Base-by-base conservation (phyloP, 2,329 filamentous ascomycete species). In the Paracoccidioides brasiliensis region DNA sequence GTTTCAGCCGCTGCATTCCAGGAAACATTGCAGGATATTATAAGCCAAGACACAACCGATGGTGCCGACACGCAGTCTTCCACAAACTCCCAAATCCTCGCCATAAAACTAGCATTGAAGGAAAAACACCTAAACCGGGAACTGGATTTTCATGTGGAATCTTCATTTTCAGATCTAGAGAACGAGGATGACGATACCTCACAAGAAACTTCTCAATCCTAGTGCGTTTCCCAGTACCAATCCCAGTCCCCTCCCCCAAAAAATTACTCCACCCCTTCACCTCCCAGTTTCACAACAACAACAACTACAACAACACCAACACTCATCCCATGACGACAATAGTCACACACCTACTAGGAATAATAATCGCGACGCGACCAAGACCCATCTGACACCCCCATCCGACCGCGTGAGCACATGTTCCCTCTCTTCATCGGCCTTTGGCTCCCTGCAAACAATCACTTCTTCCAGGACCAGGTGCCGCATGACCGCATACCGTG, bases 401-500 rank as follows among this genome's bases (percentile, higher is more conserved):
- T 8, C 63, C 12, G 59, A 59, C 30, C 60, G 62, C 55, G 53
- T 53, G 7, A 67, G 61, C 43, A 56, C 61, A 0, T 48, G 64
- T 10, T 63, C 64, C n/a, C 48, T 67, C n/a, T 59, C 62, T 12
- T 55, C 63, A 9, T 68, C 67, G 5, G 60, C 61, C 22, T 68
- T 68, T 37, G 58, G 56, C 33, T 65, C 64, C 8, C 60, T 64
- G 52, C 48, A 55, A 48, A 52, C 45, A 56, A n/a, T 9, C 5
- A 49, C 32, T 7, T 2, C 32, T n/a, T 22, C n/a, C n/a, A 37
- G 56, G 14, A 65, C 2, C 30, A 35, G 43, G 38, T 41, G 42
- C 40, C 66, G 68, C 1, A 61, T 60, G 30, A 67, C 62, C 54
- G 73, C 69, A 30, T 78, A 72, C 53, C 61, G 68, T 15, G 72